These are phyloP conservation scores for Hypoxylon trugodes DNA, from an alignment of 495 filamentous ascomycete species.

Conservation along the genomic window DNA sequence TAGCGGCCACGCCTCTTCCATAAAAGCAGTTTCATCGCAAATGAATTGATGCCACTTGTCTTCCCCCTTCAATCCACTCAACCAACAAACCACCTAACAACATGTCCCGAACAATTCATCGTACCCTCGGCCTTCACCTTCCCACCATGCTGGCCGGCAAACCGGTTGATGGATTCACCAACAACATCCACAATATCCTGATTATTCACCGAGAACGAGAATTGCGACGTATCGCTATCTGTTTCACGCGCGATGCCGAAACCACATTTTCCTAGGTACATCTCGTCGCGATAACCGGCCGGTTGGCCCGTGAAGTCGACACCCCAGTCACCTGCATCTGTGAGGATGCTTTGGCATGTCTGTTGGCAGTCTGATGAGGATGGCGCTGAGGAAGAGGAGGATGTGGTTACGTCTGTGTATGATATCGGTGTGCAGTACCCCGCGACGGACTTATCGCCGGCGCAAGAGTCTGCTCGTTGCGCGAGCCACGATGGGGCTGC, in stretches of 20 bases:
- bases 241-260: conserved; percentile 29
- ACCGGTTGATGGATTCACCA: conserved; percentile 21
- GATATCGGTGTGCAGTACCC: conserved; percentile 35
- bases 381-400: not conserved
- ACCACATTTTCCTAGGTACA: conserved; percentile 11
- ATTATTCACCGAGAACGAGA: conserved; percentile 26
- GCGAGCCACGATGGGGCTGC: not conserved
- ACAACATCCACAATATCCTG: conserved; percentile 39
- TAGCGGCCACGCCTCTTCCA: conserved; percentile 4
- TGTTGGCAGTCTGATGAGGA: conserved; percentile 22
- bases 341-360: conserved; percentile 24
- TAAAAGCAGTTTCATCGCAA: not conserved
- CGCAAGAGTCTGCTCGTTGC: conserved; percentile 24
- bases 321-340: conserved; percentile 34
- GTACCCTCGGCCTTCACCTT: conserved; percentile 32
- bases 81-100: conserved; percentile 34
- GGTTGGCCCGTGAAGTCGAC: conserved; percentile 32
- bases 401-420: conserved; percentile 29
- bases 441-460: conserved; percentile 18
- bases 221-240: conserved; percentile 6
- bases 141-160: conserved; percentile 21
- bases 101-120: conserved; percentile 31
- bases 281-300: conserved; percentile 22
- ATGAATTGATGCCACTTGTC: not conserved
- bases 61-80: not conserved